Evolutionary conservation across 202 grass and related monocot genomes (phyloP).

Genomic region (Miscanthus sacchariflorus): DNA sequence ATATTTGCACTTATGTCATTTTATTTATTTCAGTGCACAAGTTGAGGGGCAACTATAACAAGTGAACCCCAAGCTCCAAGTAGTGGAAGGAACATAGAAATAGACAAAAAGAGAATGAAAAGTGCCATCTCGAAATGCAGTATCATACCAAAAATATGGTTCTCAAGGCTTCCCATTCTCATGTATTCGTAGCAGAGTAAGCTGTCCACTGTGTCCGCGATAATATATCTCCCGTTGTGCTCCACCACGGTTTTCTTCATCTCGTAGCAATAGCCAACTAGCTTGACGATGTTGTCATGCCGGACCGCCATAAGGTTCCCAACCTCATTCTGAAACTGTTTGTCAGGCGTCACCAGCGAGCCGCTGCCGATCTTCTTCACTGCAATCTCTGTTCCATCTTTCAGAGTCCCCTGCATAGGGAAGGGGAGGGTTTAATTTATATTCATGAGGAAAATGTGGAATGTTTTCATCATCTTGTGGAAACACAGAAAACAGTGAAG

Average conservation of each 20-base stretch:
- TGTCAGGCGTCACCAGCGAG: not conserved
- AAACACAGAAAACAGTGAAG: no score
- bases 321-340: slow-evolving; percentile 1
- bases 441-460: no score
- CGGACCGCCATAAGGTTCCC: not conserved
- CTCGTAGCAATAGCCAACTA: not conserved
- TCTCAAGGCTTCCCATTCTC: not conserved
- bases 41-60: no score
- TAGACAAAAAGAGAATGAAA: no score
- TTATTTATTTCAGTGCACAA: no score
- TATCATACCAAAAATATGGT: slow-evolving; percentile 2
- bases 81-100: no score
- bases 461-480: not conserved
- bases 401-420: not conserved
- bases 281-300: slow-evolving; percentile 13
- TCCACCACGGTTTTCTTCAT: not conserved
- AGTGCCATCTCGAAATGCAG: no score
- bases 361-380: not conserved
- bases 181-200: slow-evolving; percentile 26
- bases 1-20: no score
- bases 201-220: not conserved
- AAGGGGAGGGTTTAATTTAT: no score
- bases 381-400: not conserved
- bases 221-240: not conserved
- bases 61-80: no score